Percentiles rank a stretch among this genome's conserved stretches.
These are phyloP conservation scores for Blumeriella jaapii DNA, from an alignment of 2,329 filamentous ascomycete genomes.

Conservation along the genomic window DNA sequence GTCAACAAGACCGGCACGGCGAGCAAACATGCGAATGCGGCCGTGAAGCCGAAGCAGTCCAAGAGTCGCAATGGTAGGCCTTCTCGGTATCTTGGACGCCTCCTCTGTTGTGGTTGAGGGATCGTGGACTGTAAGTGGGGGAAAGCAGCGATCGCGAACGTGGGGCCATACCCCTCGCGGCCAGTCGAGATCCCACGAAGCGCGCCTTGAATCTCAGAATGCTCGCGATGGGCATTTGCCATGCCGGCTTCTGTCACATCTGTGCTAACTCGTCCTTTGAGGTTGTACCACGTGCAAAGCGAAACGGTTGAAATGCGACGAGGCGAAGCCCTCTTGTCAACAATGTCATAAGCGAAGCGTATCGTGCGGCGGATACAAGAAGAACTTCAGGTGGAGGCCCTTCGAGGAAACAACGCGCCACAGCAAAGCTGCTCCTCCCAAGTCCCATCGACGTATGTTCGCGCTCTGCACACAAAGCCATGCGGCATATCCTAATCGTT, in stretches of 20 bases:
- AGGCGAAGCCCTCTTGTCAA: slow-evolving; percentile 55
- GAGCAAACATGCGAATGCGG: slow-evolving; percentile 20
- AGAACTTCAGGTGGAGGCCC: slow-evolving; percentile 64
- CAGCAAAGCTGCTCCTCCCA: slow-evolving; percentile 27
- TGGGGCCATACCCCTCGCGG: background rate
- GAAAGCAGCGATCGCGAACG: background rate
- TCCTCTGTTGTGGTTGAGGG: slow-evolving; percentile 20
- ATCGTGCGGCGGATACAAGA: slow-evolving; percentile 59
- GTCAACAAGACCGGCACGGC: slow-evolving; percentile 15
- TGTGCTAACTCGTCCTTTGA: slow-evolving; percentile 27
- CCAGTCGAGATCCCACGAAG: background rate
- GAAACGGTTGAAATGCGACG: slow-evolving; percentile 63
- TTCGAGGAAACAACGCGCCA: slow-evolving; percentile 52
- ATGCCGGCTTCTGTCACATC: background rate
- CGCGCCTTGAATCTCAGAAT: no score
- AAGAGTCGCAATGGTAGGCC: slow-evolving; percentile 64
- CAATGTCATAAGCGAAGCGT: slow-evolving; percentile 57
- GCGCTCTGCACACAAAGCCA: no score
- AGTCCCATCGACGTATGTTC: background rate
- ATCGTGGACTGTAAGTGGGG: background rate
- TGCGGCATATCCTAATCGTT: slow-evolving; percentile 15
- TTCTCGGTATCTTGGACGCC: slow-evolving; percentile 10
- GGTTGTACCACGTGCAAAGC: slow-evolving; percentile 64
- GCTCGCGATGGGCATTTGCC: no score
- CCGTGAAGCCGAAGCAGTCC: slow-evolving; percentile 55